Conservation (phyloP, 1,284 basidiomycete species). For the Apiotrichum gracile region DNA sequence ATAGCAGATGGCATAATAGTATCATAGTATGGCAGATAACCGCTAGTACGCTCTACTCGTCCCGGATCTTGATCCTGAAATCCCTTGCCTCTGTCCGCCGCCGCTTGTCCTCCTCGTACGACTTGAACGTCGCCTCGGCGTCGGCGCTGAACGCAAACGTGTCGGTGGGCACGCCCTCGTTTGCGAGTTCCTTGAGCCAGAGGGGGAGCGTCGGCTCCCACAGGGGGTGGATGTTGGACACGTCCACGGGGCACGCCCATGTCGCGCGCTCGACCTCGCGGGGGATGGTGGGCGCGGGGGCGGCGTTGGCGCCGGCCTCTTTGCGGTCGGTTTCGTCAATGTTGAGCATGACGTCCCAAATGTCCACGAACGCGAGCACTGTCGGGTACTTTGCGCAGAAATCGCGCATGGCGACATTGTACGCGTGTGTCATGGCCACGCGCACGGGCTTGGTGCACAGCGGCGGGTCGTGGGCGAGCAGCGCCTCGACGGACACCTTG, state of each 20-base stretch:
- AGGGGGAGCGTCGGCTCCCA: conserved; percentile 44
- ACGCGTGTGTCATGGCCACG: conserved; percentile 33
- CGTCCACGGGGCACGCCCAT: conserved; percentile 41
- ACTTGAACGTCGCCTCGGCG: conserved; percentile 38
- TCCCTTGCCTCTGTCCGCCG: conserved; percentile 13
- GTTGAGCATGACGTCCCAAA: conserved; percentile 25
- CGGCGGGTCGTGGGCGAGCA: conserved; percentile 31
- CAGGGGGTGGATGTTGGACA: conserved; percentile 40
- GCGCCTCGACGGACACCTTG: conserved; percentile 24
- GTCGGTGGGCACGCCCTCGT: conserved; percentile 26
- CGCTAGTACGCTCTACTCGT: too few relatives aligned
- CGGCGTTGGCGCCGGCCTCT: background rate
- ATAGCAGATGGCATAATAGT: too few relatives aligned
- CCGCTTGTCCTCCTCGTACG: conserved; percentile 40
- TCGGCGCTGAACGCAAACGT: conserved; percentile 29
- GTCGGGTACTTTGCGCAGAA: conserved; percentile 29
- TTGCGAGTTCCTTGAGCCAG: conserved; percentile 30
- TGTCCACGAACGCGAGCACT: conserved; percentile 35
- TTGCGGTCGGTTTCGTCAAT: conserved; percentile 13
- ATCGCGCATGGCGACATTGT: conserved; percentile 24
- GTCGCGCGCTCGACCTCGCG: conserved; percentile 28
- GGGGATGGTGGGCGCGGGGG: background rate
- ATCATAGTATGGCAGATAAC: too few relatives aligned
- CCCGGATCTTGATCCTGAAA: conserved; percentile 25
- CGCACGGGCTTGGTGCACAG: conserved; percentile 37